These are phyloP conservation scores for Pseudohalonectria lignicola DNA, from an alignment of 2,329 filamentous ascomycete genomes.

Conservation along the genomic window DNA sequence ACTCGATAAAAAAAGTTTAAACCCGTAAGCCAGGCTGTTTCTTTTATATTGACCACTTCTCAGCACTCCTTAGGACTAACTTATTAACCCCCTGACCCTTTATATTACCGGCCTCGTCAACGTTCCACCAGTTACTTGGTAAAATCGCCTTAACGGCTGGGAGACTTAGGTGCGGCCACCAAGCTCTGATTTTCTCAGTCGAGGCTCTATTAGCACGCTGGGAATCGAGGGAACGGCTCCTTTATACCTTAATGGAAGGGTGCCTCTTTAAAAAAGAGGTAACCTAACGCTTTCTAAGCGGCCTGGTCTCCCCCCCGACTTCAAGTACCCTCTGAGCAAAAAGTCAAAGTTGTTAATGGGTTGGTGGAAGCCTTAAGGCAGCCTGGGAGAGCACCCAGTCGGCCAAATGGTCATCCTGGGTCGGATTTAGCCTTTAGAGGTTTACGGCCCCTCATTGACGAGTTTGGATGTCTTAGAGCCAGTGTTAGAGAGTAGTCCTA, in stretches of 20 bases:
- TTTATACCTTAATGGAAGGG: not conserved
- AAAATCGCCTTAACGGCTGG: not conserved
- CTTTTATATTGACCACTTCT: not conserved
- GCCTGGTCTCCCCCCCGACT: not conserved
- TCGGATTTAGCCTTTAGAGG: too few species aligned
- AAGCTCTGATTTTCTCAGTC: not conserved
- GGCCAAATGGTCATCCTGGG: too few species aligned
- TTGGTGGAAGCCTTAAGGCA: too few species aligned
- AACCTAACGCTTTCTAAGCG: constrained; percentile 2
- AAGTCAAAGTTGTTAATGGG: too few species aligned
- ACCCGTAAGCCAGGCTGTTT: not conserved
- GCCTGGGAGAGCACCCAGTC: too few species aligned
- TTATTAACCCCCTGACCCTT: not conserved
- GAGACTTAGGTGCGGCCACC: not conserved
- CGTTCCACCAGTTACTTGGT: not conserved
- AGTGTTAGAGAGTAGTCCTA: too few species aligned
- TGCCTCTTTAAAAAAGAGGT: constrained; percentile 1
- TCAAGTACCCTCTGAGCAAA: too few species aligned
- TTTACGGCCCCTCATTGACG: too few species aligned
- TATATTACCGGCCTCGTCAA: not conserved
- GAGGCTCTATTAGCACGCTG: not conserved
- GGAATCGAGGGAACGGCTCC: not conserved
- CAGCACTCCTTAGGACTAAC: not conserved
- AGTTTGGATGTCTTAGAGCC: too few species aligned
- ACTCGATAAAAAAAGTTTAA: not conserved